Evolutionary conservation across 2,329 filamentous ascomycete genomes (phyloP).

Genomic region (Diaporthe citrichinensis): DNA sequence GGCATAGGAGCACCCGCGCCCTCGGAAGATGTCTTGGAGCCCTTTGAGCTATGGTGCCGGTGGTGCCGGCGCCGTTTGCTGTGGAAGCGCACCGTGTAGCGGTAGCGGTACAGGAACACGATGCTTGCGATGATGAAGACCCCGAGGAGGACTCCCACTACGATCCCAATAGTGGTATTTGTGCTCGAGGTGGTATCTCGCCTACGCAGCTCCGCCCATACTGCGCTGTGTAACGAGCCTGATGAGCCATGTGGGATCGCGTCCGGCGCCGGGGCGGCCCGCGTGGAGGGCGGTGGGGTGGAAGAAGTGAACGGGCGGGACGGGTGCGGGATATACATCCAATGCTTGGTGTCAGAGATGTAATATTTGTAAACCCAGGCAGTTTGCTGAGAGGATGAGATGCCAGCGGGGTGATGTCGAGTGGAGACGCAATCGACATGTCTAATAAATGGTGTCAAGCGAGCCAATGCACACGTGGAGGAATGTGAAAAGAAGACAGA

Average conservation of each 20-base stretch:
- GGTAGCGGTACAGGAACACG: constrained; percentile 30
- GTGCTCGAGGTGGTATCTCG: constrained; percentile 13
- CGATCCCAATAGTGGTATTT: constrained; percentile 28
- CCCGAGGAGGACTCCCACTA: constrained; percentile 22
- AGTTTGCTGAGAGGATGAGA: neutral
- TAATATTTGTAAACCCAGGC: neutral
- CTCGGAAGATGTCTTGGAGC: constrained; percentile 18
- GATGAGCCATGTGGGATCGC: neutral
- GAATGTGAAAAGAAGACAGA: neutral
- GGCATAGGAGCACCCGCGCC: neutral
- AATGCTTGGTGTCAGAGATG: neutral
- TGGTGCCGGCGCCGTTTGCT: constrained; percentile 14
- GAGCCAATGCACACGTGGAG: constrained; percentile 1
- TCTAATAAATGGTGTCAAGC: neutral
- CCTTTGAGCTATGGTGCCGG: constrained; percentile 12
- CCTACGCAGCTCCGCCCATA: neutral
- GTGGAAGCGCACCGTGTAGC: constrained; percentile 26
- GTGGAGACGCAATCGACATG: constrained; percentile 12
- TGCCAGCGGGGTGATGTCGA: neutral
- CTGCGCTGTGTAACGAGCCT: neutral
- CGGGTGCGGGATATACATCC: constrained; percentile 27
- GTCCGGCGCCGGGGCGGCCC: constrained; percentile 1
- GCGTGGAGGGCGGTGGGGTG: neutral
- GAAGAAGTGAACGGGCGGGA: neutral
- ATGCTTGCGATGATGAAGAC: constrained; percentile 26